Base-by-base conservation (phyloP, 78 protist species). In the Dictyostelium intermedium region DNA sequence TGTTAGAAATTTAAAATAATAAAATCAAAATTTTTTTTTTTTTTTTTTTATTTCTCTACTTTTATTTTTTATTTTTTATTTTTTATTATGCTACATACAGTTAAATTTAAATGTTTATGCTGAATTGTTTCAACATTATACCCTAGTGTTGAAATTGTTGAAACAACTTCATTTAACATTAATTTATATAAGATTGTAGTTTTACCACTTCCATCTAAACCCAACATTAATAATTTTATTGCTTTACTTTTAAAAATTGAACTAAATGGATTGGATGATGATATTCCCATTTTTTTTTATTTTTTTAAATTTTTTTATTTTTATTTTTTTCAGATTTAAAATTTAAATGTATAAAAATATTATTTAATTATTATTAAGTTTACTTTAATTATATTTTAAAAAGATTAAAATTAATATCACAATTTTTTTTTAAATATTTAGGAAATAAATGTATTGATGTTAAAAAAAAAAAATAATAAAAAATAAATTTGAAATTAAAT, bases 91-190 rank as follows among this genome's bases (percentile, higher is more conserved):
- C 13, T 7, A 32, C 39, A 35, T 35, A 87, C 92, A 5, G 93
- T 80, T 27, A 89, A 34, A 69, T 78, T 89, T 80, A 89, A 89
- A 80, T 89, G 72, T 47, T 80, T 89, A 89, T 89, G 93, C 30
- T 89, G 93, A 39, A 89, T 30, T n/a, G 93, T 89, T 50, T 89
- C 93, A 14, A 89, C 93, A 80, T 89, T 89, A n/a, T 89, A 89
- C 23, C 86, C 86, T 18, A 79, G 27, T 45, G 93, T 89, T 35
- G 84, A 34, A 47, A 89, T 89, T n/a, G 92, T 87, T 20, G 85
- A 61, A 39, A 89, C 93, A 3, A 80, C 86, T 80, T 89, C 93
- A 80, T 89, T 89, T 50, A 89, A 80, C 84, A 89, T 74, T 80
- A 89, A 70, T 89, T 80, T 89, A 89, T 89, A 89, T 89, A 89